A percentile compares a stretch with the other conserved stretches of the same genome.
Evolutionary conservation across 139 green algal genomes (phyloP).

Genomic region (Dunaliella primolecta): DNA sequence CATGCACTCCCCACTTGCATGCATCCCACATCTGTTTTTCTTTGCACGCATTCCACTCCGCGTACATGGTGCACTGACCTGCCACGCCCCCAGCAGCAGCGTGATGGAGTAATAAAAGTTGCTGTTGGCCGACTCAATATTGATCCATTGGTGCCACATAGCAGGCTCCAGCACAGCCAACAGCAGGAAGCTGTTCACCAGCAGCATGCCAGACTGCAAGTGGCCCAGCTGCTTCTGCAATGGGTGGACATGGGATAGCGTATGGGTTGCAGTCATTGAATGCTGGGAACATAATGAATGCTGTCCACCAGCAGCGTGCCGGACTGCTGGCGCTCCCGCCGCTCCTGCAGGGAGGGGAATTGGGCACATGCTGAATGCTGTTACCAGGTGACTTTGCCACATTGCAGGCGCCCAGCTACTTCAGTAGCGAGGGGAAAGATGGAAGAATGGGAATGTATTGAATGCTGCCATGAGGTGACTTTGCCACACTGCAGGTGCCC

Average conservation of each 20-base stretch:
- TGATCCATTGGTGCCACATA: slow-evolving; percentile 76
- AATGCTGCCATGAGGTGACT: slow-evolving; percentile 50
- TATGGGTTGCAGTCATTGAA: no score
- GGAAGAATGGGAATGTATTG: no score
- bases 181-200: slow-evolving; percentile 52
- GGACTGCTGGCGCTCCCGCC: slow-evolving; percentile 31
- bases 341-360: no score
- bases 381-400: no score
- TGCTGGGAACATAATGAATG: no score
- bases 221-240: slow-evolving; percentile 28
- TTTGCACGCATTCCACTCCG: not conserved
- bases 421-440: no score
- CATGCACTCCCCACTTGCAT: slow-evolving; percentile 8
- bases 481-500: slow-evolving; percentile 26
- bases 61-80: slow-evolving; percentile 19
- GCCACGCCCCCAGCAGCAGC: slow-evolving; percentile 61
- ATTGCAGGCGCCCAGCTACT: no score
- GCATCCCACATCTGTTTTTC: no score
- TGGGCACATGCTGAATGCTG: no score
- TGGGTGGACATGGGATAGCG: no score
- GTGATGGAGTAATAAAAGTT: slow-evolving; percentile 86
- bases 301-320: slow-evolving; percentile 50
- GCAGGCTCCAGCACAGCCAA: slow-evolving; percentile 52
- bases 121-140: slow-evolving; percentile 62
- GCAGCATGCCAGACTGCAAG: slow-evolving; percentile 41